Evolutionary conservation across 352 stramenopile genomes (phyloP), one percentile per base, ranked within the genome.

Genomic region (Globisporangium carolinianum): DNA sequence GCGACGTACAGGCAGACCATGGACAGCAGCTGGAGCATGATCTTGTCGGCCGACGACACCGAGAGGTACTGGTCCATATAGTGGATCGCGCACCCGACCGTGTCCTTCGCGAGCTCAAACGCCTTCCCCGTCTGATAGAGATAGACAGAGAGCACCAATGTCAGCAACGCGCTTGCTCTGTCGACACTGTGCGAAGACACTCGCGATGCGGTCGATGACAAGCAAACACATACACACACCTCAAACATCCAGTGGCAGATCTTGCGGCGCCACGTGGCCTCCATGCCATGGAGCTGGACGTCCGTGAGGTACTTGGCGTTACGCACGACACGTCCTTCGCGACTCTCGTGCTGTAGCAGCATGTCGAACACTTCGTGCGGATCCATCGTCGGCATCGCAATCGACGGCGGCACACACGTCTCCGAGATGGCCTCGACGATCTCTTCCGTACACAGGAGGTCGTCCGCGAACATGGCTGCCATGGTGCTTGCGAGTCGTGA

Each of bases 191-290:
- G 17, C 35, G n/a, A 7, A 32, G 24, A 32, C 14, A 41, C 12
- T 35, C 10, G 32, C 35, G 37, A 38, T 24, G 12, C 14, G n/a
- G 24, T 15, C 38, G 17, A 24, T 14, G 52, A 53, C 24, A 4
- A 54, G 47, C 8, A 4, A 61, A 1, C 18, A 14, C 9, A 49
- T 6, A 17, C 11, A 52, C 63, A 36, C 35, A 78, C 70, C 64
- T 78, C 70, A 38, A 82, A 70, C 73, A 82, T 82, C 73, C 73
- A 82, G 32, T 69, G 68, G 51, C 58, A 73, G 42, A 82, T 79
- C 46, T 76, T 73, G 45, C 61, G 65, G 4, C 71, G 64, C 73
- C 73, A 82, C 8, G 54, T 36, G 32, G 69, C 62, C 12, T 75
- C 63, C 73, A 82, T 82, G 52, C 73, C 73, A 37, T 79, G 60